These are phyloP conservation scores for Saccharomycopsis sp. DNA, from an alignment of 805 yeast species.

Conservation along the genomic window DNA sequence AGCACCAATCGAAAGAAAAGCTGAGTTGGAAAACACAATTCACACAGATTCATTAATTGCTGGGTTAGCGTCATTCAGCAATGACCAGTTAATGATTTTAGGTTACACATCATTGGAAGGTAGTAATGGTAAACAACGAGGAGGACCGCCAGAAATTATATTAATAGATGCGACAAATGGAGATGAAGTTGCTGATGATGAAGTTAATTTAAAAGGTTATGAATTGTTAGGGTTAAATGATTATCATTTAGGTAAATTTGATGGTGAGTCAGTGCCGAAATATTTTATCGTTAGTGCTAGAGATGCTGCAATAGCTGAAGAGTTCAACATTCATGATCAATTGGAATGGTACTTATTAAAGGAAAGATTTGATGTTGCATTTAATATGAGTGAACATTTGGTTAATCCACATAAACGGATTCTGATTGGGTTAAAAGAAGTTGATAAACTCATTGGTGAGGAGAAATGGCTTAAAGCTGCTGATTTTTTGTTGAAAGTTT, in stretches of 20 bases:
- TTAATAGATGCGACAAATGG: slow-evolving; percentile 60
- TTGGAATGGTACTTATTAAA: slow-evolving; percentile 63
- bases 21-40: slow-evolving; percentile 38
- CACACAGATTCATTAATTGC: slow-evolving; percentile 49
- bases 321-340: slow-evolving; percentile 61
- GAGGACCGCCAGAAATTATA: slow-evolving; percentile 65
- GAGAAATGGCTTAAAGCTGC: slow-evolving; percentile 54
- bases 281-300: slow-evolving; percentile 72
- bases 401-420: slow-evolving; percentile 44
- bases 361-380: slow-evolving; percentile 57
- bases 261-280: slow-evolving; percentile 33
- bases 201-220: slow-evolving; percentile 53
- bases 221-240: slow-evolving; percentile 71
- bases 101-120: slow-evolving; percentile 34
- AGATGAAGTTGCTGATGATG: slow-evolving; percentile 73
- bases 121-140: slow-evolving; percentile 23
- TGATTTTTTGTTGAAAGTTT: slow-evolving; percentile 37
- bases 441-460: slow-evolving; percentile 27
- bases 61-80: slow-evolving; percentile 72
- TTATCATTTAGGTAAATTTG: slow-evolving; percentile 55
- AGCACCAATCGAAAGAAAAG: slow-evolving; percentile 34
- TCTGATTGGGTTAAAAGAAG: slow-evolving; percentile 52
- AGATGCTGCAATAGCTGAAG: slow-evolving; percentile 74
- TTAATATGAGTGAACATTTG: slow-evolving; percentile 64
- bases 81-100: slow-evolving; percentile 58